A percentile compares a stretch with the other conserved stretches of the same genome.
These are phyloP conservation scores for Lanmaoa rubissima DNA, from an alignment of 768 basidiomycete genomes.

Conservation along the genomic window DNA sequence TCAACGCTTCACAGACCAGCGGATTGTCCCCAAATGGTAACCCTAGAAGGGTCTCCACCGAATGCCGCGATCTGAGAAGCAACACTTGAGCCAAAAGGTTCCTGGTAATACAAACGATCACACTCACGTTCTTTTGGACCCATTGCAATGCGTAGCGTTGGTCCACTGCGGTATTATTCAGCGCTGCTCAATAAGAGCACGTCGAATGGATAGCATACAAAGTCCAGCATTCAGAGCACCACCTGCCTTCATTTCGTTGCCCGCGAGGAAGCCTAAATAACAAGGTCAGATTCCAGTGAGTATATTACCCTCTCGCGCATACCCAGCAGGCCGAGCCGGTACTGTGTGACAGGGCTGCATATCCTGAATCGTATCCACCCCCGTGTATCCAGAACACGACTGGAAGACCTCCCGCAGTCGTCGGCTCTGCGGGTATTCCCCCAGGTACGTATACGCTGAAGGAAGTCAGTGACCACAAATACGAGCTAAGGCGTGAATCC, in stretches of 20 bases:
- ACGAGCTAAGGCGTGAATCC: background rate
- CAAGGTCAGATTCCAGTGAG: background rate
- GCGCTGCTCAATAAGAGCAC: background rate
- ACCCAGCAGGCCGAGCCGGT: background rate
- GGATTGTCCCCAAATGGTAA: background rate
- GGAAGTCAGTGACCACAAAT: background rate
- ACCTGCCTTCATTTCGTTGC: background rate
- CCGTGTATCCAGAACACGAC: background rate
- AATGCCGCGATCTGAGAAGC: background rate
- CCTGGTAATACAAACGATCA: background rate
- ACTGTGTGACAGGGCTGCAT: conserved; percentile 6
- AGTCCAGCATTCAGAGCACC: background rate
- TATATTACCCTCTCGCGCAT: background rate
- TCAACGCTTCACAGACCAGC: background rate
- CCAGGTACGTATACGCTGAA: background rate
- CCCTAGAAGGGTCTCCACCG: background rate
- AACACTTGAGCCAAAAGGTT: background rate
- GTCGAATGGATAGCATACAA: background rate
- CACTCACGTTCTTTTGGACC: background rate
- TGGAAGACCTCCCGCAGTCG: conserved; percentile 14
- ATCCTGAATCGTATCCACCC: conserved; percentile 20
- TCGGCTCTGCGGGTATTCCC: conserved; percentile 10
- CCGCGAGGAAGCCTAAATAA: background rate
- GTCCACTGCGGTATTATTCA: background rate
- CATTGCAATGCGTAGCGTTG: background rate